A percentile compares a stretch with the other conserved stretches of the same genome.
Evolutionary conservation across 208 protist species (phyloP).

Genomic region (Trypanosoma avium): DNA sequence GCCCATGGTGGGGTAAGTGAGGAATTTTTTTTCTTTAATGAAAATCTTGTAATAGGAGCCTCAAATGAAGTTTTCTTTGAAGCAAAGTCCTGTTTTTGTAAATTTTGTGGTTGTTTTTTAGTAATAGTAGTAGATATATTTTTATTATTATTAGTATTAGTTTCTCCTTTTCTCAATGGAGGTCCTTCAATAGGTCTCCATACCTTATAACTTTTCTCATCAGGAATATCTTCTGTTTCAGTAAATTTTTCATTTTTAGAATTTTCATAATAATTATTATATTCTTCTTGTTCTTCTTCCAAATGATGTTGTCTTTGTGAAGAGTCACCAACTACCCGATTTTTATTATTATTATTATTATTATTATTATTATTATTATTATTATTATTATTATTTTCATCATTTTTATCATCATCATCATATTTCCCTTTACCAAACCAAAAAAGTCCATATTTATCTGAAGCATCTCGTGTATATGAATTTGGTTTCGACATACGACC

Average conservation of each 20-base stretch:
- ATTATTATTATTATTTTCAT: background rate
- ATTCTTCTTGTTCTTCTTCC: background rate
- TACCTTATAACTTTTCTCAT: slow-evolving; percentile 9
- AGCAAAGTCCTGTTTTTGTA: background rate
- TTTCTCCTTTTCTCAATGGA: background rate
- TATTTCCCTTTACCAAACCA: slow-evolving; percentile 28
- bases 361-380: too few species aligned
- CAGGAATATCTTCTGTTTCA: background rate
- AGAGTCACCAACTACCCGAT: too few species aligned
- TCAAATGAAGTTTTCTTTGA: background rate
- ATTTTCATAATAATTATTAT: background rate
- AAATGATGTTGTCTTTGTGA: too few species aligned
- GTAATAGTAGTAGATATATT: too few species aligned
- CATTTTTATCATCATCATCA: slow-evolving; percentile 4
- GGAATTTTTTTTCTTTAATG: background rate
- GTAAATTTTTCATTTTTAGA: too few species aligned
- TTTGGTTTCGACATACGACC: slow-evolving; percentile 11
- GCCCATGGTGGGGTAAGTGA: slow-evolving; percentile 14
- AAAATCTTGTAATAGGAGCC: too few species aligned
- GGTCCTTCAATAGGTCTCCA: slow-evolving; percentile 14
- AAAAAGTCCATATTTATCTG: slow-evolving; percentile 13
- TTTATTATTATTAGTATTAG: background rate
- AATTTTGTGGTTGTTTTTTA: background rate
- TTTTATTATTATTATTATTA: too few species aligned
- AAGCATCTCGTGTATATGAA: slow-evolving; percentile 15